Evolutionary conservation across 768 basidiomycete genomes (phyloP).

Genomic region (Chalciporus sphaerocephalus): DNA sequence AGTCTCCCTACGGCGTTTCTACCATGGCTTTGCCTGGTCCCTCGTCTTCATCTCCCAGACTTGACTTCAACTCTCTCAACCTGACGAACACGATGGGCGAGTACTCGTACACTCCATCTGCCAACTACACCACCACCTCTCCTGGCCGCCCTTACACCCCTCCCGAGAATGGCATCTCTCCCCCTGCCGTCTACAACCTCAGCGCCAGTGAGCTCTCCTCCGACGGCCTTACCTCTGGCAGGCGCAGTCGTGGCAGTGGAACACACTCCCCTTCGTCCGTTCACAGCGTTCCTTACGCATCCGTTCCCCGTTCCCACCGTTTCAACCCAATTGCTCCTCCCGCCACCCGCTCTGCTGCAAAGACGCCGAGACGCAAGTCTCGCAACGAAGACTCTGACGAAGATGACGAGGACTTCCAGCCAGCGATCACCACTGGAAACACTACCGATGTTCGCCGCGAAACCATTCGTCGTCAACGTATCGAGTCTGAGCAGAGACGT

Average conservation of each 20-base stretch:
- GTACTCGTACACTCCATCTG: slow-evolving; percentile 52
- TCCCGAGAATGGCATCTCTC: slow-evolving; percentile 61
- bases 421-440: slow-evolving; percentile 38
- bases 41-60: slow-evolving; percentile 50
- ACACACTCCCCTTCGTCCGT: slow-evolving; percentile 49
- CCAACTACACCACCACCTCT: slow-evolving; percentile 50
- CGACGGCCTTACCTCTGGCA: slow-evolving; percentile 61
- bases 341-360: slow-evolving; percentile 50
- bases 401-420: slow-evolving; percentile 72
- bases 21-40: slow-evolving; percentile 55
- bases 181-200: slow-evolving; percentile 68
- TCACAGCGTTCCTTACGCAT: slow-evolving; percentile 49
- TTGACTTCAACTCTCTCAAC: slow-evolving; percentile 61
- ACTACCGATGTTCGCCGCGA: slow-evolving; percentile 74
- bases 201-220: slow-evolving; percentile 69
- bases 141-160: slow-evolving; percentile 68
- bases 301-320: slow-evolving; percentile 71
- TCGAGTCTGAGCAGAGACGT: slow-evolving; percentile 89
- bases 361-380: slow-evolving; percentile 42
- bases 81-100: slow-evolving; percentile 53
- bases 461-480: slow-evolving; percentile 87
- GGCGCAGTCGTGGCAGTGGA: slow-evolving; percentile 68
- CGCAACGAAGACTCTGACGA: slow-evolving; percentile 70
- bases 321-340: slow-evolving; percentile 67
- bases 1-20: slow-evolving; percentile 56